Conservation (phyloP, 768 basidiomycete genomes). For the Boletus rubroflammeus region DNA sequence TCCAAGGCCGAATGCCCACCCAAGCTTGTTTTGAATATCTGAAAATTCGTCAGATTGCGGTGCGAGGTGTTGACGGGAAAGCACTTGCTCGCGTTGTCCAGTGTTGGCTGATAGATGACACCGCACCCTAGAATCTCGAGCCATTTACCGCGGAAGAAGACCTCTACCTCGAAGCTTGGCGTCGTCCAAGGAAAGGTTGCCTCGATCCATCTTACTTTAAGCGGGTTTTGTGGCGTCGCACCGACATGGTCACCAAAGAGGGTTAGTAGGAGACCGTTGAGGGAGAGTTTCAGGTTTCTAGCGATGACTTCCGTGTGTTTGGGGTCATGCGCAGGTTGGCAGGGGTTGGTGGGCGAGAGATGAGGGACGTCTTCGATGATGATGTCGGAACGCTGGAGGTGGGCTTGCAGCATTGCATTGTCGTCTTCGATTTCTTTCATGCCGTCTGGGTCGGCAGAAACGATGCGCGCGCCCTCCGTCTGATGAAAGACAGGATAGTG, state of each 20-base stretch:
- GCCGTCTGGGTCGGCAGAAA: conserved; percentile 53
- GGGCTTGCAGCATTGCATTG: conserved; percentile 56
- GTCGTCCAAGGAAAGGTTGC: conserved; percentile 98
- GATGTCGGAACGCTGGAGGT: conserved; percentile 71
- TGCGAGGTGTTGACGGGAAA: neutral
- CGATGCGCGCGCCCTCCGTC: conserved; percentile 90
- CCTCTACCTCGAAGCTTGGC: conserved; percentile 97
- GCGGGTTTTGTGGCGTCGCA: conserved; percentile 57
- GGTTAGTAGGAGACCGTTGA: conserved; percentile 80
- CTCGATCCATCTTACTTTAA: conserved; percentile 94
- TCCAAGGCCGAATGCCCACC: conserved; percentile 98
- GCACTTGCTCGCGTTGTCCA: conserved; percentile 79
- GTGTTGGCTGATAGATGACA: conserved; percentile 83
- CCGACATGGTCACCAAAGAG: conserved; percentile 68
- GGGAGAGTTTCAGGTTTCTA: conserved; percentile 82
- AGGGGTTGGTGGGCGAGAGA: conserved; percentile 71
- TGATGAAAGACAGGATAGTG: conserved; percentile 99
- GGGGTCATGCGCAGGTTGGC: conserved; percentile 75
- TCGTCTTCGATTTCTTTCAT: conserved; percentile 66
- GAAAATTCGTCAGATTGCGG: conserved; percentile 10
- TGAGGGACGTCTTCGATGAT: conserved; percentile 83
- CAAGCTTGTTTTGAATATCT: conserved; percentile 81
- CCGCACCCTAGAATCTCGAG: conserved; percentile 94
- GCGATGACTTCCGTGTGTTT: conserved; percentile 67
- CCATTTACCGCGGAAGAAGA: conserved; percentile 95